phyloP scores from a whole-genome alignment of 1,139 yeast genomes.

The Candida labiduridarum region DNA sequence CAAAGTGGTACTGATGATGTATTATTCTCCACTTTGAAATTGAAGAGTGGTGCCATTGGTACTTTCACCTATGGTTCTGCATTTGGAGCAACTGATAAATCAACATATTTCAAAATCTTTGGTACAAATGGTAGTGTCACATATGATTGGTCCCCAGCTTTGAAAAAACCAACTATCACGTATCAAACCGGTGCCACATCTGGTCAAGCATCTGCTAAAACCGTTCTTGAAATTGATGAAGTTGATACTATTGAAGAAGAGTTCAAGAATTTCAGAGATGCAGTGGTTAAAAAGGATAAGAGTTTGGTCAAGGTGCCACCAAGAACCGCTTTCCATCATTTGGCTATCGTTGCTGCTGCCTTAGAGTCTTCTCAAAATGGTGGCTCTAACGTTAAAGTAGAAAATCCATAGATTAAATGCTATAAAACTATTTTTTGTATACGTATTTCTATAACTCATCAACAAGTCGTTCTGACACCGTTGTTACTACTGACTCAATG shows the following conservation, averaged over 20 bases:
- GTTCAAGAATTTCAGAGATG: conserved; percentile 72
- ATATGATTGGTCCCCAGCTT: conserved; percentile 62
- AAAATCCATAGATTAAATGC: conserved; percentile 17
- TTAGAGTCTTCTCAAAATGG: conserved; percentile 64
- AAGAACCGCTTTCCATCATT: conserved; percentile 82
- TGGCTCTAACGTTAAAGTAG: conserved; percentile 62
- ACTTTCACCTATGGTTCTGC: conserved; percentile 88
- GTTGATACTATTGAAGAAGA: conserved; percentile 57
- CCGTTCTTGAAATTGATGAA: conserved; percentile 60
- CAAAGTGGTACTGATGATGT: conserved; percentile 82
- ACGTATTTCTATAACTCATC: conserved; percentile 13
- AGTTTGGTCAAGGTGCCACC: conserved; percentile 61
- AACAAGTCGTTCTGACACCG: conserved; percentile 7
- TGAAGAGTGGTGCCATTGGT: conserved; percentile 73
- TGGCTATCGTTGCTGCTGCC: conserved; percentile 86
- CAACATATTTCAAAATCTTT: conserved; percentile 64
- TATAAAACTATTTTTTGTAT: not conserved
- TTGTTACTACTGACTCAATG: not conserved
- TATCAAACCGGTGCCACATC: conserved; percentile 50
- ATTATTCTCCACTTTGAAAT: conserved; percentile 65
- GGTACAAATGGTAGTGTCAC: conserved; percentile 77
- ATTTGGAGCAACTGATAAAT: conserved; percentile 82
- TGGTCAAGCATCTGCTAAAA: conserved; percentile 44
- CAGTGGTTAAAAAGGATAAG: conserved; percentile 67
- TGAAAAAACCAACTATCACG: conserved; percentile 46